Evolutionary conservation across 2,329 filamentous ascomycete genomes (phyloP), one percentile per base, ranked within the genome.

Genomic region (Plectosphaerella plurivora): DNA sequence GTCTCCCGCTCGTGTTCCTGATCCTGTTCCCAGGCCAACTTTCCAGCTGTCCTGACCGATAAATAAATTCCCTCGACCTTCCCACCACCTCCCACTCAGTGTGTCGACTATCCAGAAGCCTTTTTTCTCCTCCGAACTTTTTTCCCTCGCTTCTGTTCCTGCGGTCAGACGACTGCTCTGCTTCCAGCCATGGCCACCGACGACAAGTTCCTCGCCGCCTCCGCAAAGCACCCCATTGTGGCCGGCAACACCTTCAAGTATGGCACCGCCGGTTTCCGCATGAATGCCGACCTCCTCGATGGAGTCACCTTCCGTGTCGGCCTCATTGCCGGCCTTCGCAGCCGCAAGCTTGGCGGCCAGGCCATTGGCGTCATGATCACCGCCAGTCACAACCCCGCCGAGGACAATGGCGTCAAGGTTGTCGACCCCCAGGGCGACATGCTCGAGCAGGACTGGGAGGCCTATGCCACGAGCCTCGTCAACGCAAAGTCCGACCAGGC

Each of bases 361-460:
- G 88, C 90, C 62, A 96, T 99, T 65, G 94, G 94, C 65, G 87
- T 99, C 60, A 96, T 96, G 91, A 89, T 96, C 69, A 96, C 91
- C 42, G 91, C 91, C 57, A 95, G 89, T 65, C 91, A 96, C 78
- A 96, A 96, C 73, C 89, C 89, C 16, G 87, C 91, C 35, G 80
- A 84, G 61, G 91, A 96, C 73, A 96, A 96, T 70, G 91, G 91
- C 49, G 88, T 96, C 69, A 96, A 96, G 80, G 84, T 99, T 61
- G 91, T 99, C 57, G 94, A 99, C 70, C 94, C 94, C 12, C 88
- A 96, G 86, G 93, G 94, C 59, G 94, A 97, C 71, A 97, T 97
- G 94, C 81, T 96, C 48, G 91, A 95, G 82, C 87, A 92, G 70
- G 89, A 93, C 55, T 99, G 94, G 94, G 94, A 99, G 74, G 77